A percentile compares a stretch with the other conserved stretches of the same genome.
Evolutionary conservation across 768 basidiomycete species (phyloP).

Genomic region (Leccinum subtestaceum): DNA sequence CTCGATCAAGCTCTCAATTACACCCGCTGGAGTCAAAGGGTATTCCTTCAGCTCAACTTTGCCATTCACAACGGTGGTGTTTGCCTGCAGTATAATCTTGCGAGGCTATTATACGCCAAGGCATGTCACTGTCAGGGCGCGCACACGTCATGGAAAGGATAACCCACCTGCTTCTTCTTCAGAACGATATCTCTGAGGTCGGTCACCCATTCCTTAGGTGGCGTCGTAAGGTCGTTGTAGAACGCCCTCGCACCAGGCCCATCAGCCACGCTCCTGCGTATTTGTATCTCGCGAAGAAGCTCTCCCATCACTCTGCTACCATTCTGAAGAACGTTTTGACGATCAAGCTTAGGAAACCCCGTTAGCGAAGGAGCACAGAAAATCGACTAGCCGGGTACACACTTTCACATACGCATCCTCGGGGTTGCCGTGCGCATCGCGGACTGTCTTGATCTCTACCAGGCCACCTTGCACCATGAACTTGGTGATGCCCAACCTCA

Average conservation of each 20-base stretch:
- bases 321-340: constrained; percentile 57
- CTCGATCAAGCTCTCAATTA: constrained; percentile 83
- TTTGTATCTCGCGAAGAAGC: constrained; percentile 76
- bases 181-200: constrained; percentile 77
- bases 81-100: constrained; percentile 84
- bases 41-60: constrained; percentile 80
- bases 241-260: constrained; percentile 74
- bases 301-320: constrained; percentile 70
- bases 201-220: constrained; percentile 66
- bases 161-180: constrained; percentile 69
- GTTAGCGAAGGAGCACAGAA: background rate
- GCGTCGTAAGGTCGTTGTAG: constrained; percentile 78
- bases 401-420: constrained; percentile 71
- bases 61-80: constrained; percentile 62
- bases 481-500: constrained; percentile 78
- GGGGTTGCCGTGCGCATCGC: constrained; percentile 52
- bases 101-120: constrained; percentile 51
- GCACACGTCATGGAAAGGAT: background rate
- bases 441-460: constrained; percentile 66
- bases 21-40: constrained; percentile 65
- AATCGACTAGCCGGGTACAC: constrained; percentile 20
- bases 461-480: constrained; percentile 72
- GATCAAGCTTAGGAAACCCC: constrained; percentile 55
- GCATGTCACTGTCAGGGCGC: background rate
- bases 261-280: constrained; percentile 83